Percentiles rank a stretch among this genome's conserved stretches.
Evolutionary conservation across 805 yeast species (phyloP).

Genomic region (Ogataea haglerorum): DNA sequence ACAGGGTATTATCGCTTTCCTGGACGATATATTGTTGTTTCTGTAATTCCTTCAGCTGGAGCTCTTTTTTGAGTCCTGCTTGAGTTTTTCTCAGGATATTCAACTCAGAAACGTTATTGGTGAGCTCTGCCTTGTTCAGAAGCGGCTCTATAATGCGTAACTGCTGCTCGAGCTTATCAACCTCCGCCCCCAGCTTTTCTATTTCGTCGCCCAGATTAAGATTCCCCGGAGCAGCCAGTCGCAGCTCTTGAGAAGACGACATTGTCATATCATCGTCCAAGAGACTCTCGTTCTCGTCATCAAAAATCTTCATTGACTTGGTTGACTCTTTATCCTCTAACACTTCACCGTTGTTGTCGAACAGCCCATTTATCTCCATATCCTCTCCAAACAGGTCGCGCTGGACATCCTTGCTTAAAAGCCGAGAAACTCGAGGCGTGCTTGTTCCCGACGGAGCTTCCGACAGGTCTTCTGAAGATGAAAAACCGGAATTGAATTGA

Average conservation of each 20-base stretch:
- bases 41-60: constrained; percentile 68
- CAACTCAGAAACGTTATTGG: constrained; percentile 69
- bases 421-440: constrained; percentile 24
- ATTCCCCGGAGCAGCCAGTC: constrained; percentile 66
- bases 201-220: constrained; percentile 66
- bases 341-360: constrained; percentile 16
- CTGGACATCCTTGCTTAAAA: constrained; percentile 30
- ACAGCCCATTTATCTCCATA: constrained; percentile 16
- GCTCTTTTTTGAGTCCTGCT: constrained; percentile 62
- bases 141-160: constrained; percentile 62
- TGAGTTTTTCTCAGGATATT: constrained; percentile 67
- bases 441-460: constrained; percentile 10
- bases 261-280: constrained; percentile 15
- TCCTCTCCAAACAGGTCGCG: constrained; percentile 32
- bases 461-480: constrained; percentile 15
- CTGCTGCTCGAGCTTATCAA: constrained; percentile 59
- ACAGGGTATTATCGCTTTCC: constrained; percentile 75
- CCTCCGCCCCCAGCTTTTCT: constrained; percentile 50
- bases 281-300: constrained; percentile 21
- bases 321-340: constrained; percentile 25
- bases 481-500: constrained; percentile 3
- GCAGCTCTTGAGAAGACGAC: constrained; percentile 28
- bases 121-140: constrained; percentile 76
- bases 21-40: constrained; percentile 80
- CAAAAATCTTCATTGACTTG: constrained; percentile 32